Base-by-base conservation (phyloP, 1,284 basidiomycete genomes). In the Cerioporus squamosus region DNA sequence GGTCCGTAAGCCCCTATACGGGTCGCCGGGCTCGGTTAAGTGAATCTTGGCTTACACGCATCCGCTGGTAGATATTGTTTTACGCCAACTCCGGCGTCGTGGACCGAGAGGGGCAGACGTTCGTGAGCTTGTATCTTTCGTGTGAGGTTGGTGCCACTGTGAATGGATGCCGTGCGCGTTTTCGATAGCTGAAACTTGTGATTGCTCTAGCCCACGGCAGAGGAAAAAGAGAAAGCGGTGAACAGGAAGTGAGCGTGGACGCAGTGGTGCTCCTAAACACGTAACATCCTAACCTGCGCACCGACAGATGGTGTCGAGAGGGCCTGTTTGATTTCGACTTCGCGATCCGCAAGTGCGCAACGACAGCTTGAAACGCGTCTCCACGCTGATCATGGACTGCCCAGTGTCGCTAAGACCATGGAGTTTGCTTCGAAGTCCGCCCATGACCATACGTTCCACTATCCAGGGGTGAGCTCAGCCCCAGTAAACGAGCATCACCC, bases 321-420 rank as follows among this genome's bases (percentile, higher is more conserved):
- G 93, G 93, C 2, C 75, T 88, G 20, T 95, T 86, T 76, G 91
- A 88, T 68, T 95, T 95, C 72, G 87, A 83, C 60, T 94, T 95
- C 69, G 93, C 94, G 70, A 79, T 95, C 65, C 84, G 84, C 70
- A 87, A 83, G 88, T 88, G 63, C 57, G 76, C n/a, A 1, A 14
- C 10, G n/a, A 45, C 43, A 55, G 62, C 36, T 5, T 29, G 26
- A 9, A 29, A n/a, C 17, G 15, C 39, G 14, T 3, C 54, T 20
- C 52, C 20, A 45, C 18, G 2, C 1, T 31, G 43, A 14, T 29
- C 26, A 29, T 29, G 26, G 26, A 29, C 9, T 9, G 26, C 9
- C 26, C 62, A 89, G 85, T 62, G 38, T 82, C 18, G 74, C 75
- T 24, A 87, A 83, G 68, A 77, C 75, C 3, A 72, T 81, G 5